Base-by-base conservation (phyloP, 1,284 basidiomycete genomes). In the Microbotryum violaceum region DNA sequence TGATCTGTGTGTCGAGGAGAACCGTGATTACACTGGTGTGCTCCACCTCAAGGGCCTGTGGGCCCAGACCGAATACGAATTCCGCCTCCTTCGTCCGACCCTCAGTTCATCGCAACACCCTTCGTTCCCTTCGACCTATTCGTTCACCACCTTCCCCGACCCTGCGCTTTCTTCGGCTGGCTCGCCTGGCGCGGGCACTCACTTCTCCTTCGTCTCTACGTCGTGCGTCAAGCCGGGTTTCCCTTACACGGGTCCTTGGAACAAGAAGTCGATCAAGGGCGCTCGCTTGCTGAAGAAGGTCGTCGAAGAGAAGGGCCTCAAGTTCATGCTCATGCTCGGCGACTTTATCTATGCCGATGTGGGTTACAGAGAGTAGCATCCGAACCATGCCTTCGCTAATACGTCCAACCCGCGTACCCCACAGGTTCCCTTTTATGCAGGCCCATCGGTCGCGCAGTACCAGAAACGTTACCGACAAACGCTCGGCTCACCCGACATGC, bases 261-360 rank as follows among this genome's bases (percentile, higher is more conserved):
- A 61, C 48, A 67, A 70, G 33, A 45, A 59, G 9, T 57, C 56
- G 9, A 63, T 69, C 23, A 63, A 57, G 46, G 77, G 72, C 4
- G 69, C 71, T 7, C 54, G 57, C 25, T 56, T 66, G 7, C 63
- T 74, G 27, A 57, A 62, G 14, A 56, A 67, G 37, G 60, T 64
- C 18, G 70, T 70, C 23, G 62, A 63, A 50, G 47, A 57, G 7
- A 57, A 66, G 27, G 55, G 57, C 1, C 54, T 68, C 45, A 65
- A 65, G 29, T 87, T 87, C 68, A 74, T 86, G 74, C 70, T 86
- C 14, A 82, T 86, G 71, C 74, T 86, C 56, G 85, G 85, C 23
- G 85, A 89, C 70, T 85, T 86, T 69, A 85, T 89, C 69, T 88
- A 89, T 68, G 85, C 84, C 7, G 87, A 89, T 70, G 83, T 88